Evolutionary conservation across 83 land plant species (phyloP).

Genomic region (Diphasiastrum complanatum): DNA sequence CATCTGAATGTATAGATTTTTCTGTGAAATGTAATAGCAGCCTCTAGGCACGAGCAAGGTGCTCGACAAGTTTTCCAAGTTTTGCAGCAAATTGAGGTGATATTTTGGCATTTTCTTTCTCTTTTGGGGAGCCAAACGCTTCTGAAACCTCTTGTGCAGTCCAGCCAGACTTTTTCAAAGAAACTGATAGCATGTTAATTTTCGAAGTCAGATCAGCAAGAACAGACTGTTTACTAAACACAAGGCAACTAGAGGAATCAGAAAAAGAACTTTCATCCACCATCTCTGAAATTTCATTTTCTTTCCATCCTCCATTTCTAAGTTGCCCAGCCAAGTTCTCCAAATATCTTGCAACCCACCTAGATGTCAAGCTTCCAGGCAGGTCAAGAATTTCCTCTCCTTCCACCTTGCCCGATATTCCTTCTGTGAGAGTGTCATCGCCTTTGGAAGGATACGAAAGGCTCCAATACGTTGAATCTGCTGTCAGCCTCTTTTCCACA

Average conservation of each 20-base stretch:
- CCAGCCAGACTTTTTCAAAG: slow-evolving; percentile 7
- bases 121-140: slow-evolving; percentile 2
- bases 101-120: too few species aligned
- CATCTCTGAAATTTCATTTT: slow-evolving; percentile 6
- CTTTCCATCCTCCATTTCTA: slow-evolving; percentile 11
- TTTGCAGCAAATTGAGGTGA: too few species aligned
- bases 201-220: background rate
- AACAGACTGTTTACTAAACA: background rate
- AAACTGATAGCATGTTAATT: slow-evolving; percentile 4
- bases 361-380: background rate
- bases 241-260: background rate
- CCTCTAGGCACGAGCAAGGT: too few species aligned
- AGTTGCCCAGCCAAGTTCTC: slow-evolving; percentile 3
- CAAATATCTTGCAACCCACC: slow-evolving; percentile 2
- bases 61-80: too few species aligned
- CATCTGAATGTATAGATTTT: too few species aligned
- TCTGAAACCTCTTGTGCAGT: slow-evolving; percentile 10
- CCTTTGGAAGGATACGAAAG: background rate
- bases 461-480: too few species aligned
- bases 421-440: background rate
- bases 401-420: background rate
- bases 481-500: background rate
- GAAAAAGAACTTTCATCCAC: background rate
- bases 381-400: background rate
- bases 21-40: too few species aligned